A percentile compares a stretch with the other conserved stretches of the same genome.
Conservation (phyloP, 768 basidiomycete species). For the Amyloporia xantha region DNA sequence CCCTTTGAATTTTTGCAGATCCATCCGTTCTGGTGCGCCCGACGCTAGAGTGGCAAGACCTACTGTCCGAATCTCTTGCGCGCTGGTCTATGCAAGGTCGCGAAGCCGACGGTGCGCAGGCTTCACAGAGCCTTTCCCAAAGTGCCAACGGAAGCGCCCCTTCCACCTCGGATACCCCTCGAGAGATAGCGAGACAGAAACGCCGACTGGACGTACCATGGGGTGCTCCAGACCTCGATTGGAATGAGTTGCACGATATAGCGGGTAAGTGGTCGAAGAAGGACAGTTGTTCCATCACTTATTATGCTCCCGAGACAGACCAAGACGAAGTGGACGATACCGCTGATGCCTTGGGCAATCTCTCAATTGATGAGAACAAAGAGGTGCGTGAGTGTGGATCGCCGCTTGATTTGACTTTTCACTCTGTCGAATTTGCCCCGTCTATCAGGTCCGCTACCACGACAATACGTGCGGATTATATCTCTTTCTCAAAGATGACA, state of each 20-base stretch:
- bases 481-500: conserved; percentile 54
- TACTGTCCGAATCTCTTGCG: conserved; percentile 48
- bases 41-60: conserved; percentile 73
- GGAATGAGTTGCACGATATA: not conserved
- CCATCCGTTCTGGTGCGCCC: conserved; percentile 27
- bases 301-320: conserved; percentile 17
- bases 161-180: not conserved
- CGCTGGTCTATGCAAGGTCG: conserved; percentile 18
- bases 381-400: conserved; percentile 49
- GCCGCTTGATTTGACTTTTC: not conserved
- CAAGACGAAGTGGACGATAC: conserved; percentile 30
- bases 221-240: not conserved
- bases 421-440: not conserved
- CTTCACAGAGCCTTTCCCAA: not conserved
- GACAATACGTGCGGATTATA: conserved; percentile 72
- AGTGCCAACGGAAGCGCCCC: too few relatives aligned
- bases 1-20: conserved; percentile 10
- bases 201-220: conserved; percentile 34
- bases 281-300: too few relatives aligned
- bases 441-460: conserved; percentile 69
- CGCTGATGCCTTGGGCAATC: conserved; percentile 53
- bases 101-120: too few relatives aligned
- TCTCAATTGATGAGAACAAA: conserved; percentile 71
- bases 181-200: conserved; percentile 36
- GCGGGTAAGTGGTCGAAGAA: too few relatives aligned